Conservation (phyloP, 768 basidiomycete genomes). For the Pulveroboletus frians region DNA sequence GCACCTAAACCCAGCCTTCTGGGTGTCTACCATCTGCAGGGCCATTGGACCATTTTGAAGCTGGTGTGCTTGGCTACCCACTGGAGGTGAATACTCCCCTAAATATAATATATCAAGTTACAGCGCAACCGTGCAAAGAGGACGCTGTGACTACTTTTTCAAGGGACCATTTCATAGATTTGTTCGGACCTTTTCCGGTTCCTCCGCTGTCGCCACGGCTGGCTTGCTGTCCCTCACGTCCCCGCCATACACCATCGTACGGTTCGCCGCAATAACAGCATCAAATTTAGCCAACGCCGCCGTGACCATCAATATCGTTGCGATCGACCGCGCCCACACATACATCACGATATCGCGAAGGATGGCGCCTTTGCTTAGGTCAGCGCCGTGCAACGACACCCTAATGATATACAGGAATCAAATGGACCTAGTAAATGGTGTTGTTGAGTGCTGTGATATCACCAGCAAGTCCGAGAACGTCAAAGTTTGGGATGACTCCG, state of each 20-base stretch:
- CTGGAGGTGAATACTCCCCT: background rate
- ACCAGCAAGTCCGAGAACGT: conserved; percentile 27
- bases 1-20: background rate
- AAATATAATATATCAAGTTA: too few relatives aligned
- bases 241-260: conserved; percentile 39
- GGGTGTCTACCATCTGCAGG: background rate
- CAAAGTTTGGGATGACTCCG: conserved; percentile 28
- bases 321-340: conserved; percentile 60
- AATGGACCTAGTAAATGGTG: conserved; percentile 39
- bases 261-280: conserved; percentile 51
- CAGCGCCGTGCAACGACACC: background rate
- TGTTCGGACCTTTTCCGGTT: background rate
- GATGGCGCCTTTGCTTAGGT: conserved; percentile 39
- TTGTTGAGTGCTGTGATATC: conserved; percentile 40
- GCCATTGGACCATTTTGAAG: background rate
- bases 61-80: background rate
- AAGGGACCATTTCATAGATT: too few relatives aligned
- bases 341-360: conserved; percentile 48
- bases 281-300: conserved; percentile 49
- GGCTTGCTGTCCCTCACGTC: conserved; percentile 16
- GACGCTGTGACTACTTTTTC: too few relatives aligned
- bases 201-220: background rate
- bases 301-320: conserved; percentile 58
- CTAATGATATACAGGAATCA: conserved; percentile 9
- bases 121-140: too few relatives aligned